Evolutionary conservation across 2,329 filamentous ascomycete species (phyloP).

Genomic region (Canariomyces notabilis): DNA sequence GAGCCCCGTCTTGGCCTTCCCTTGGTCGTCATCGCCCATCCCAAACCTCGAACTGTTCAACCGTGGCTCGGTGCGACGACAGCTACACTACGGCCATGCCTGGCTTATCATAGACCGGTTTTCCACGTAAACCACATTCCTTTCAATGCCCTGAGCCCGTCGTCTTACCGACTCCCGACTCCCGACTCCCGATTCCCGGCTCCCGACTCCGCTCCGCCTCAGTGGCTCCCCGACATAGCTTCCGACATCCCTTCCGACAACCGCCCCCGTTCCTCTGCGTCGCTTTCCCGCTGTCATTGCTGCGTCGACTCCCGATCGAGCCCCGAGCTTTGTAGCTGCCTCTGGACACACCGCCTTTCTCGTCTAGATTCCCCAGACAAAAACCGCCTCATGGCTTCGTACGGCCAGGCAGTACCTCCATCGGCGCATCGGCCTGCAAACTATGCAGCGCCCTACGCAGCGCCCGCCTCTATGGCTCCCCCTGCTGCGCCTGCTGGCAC

Average conservation of each 20-base stretch:
- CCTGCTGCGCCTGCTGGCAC: conserved; percentile 66
- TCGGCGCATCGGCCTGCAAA: conserved; percentile 37
- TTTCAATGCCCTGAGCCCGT: conserved; percentile 18
- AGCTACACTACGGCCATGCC: conserved; percentile 14
- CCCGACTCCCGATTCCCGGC: background rate
- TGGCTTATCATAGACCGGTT: conserved; percentile 12
- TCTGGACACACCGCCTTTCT: too few relatives aligned
- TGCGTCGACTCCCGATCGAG: background rate
- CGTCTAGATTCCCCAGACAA: background rate
- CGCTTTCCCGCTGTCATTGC: background rate
- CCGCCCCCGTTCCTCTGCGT: background rate
- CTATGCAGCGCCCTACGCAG: conserved; percentile 41
- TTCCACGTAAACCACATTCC: conserved; percentile 9
- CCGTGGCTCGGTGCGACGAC: conserved; percentile 2
- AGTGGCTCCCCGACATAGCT: background rate
- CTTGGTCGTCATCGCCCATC: conserved; percentile 6
- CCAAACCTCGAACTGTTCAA: background rate
- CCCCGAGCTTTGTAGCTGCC: background rate
- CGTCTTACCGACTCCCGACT: background rate
- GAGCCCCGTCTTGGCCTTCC: conserved; percentile 8
- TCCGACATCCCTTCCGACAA: background rate
- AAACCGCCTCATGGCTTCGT: conserved; percentile 35
- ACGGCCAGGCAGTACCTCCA: conserved; percentile 33
- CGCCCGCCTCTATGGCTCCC: conserved; percentile 37
- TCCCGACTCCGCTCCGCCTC: conserved; percentile 4